Evolutionary conservation across 805 yeast species (phyloP), one percentile per base, ranked within the genome.

Genomic region (Yamadazyma ubonensis): DNA sequence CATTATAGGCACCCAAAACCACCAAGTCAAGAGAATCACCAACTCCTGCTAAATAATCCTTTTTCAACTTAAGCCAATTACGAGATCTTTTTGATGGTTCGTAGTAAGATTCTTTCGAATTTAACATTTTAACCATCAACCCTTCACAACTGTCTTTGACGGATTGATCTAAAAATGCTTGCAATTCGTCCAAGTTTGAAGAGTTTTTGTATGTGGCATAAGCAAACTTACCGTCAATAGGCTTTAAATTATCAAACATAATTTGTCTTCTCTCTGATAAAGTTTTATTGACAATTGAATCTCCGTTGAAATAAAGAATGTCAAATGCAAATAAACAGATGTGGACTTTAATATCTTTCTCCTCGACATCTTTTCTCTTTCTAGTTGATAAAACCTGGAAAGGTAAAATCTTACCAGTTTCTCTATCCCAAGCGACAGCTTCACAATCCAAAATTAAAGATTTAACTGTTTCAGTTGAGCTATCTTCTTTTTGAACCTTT

Each of bases 361-460:
- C 82, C 41, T 86, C 82, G 5, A 93, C 99, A 51, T 83, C 96
- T 59, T 93, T 93, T 38, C 98, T 76, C 64, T 93, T 93, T 59
- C 99, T 78, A 0, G 99, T 93, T 1, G 96, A 84, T 36, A 93
- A 67, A 0, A 88, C 84, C 61, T 93, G 99, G 63, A 93, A 93
- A 1, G 99, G 99, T 41, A 93, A 65, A 42, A 93, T 91, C 59
- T 83, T 86, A n/a, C 78, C 60, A 16, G 74, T 71, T 38, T 75
- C 83, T 41, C 82, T 70, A 61, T 91, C 96, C 95, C 96, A 93
- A 0, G 99, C 99, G 6, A 93, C 99, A 6, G 96, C 96, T 63
- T 93, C 99, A 64, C 96, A 86, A 59, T 93, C 99, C 42, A 93
- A 61, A 43, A 93, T 88, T 59, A 91, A 71, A 10, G 38, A 34